Conservation (phyloP, 495 filamentous ascomycete species). For the Rostrohypoxylon terebratum region DNA sequence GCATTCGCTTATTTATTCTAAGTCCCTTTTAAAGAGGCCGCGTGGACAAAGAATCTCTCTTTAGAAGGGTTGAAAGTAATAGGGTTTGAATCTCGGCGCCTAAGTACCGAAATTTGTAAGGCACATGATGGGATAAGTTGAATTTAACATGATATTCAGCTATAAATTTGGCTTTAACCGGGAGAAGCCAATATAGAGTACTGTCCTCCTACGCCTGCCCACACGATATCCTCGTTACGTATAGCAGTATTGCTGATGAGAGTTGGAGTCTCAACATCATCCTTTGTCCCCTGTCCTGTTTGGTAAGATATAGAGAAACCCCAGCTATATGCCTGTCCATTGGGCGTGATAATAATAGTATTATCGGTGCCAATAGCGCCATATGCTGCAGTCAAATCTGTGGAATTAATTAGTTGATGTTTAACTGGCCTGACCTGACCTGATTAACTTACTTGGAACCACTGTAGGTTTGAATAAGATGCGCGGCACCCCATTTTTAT, state of each 20-base stretch:
- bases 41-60: not conserved
- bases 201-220: slow-evolving; percentile 72
- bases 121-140: too few relatives aligned
- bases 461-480: slow-evolving; percentile 65
- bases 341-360: slow-evolving; percentile 67
- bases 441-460: slow-evolving; percentile 35
- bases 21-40: not conserved
- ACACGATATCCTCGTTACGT: slow-evolving; percentile 66
- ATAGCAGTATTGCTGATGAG: slow-evolving; percentile 73
- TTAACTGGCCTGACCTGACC: not conserved
- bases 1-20: not conserved
- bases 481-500: slow-evolving; percentile 63
- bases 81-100: too few relatives aligned
- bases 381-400: slow-evolving; percentile 36
- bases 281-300: slow-evolving; percentile 70
- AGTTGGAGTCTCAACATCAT: slow-evolving; percentile 69
- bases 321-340: slow-evolving; percentile 75
- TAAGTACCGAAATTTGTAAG: too few relatives aligned
- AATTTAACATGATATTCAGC: too few relatives aligned
- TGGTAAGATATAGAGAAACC: slow-evolving; percentile 76
- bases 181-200: slow-evolving; percentile 67
- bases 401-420: not conserved
- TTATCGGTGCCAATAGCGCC: slow-evolving; percentile 69
- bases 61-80: too few relatives aligned
- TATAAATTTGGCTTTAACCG: not conserved